Evolutionary conservation across 805 yeast genomes (phyloP).

Genomic region (Wickerhamomyces queroliae): DNA sequence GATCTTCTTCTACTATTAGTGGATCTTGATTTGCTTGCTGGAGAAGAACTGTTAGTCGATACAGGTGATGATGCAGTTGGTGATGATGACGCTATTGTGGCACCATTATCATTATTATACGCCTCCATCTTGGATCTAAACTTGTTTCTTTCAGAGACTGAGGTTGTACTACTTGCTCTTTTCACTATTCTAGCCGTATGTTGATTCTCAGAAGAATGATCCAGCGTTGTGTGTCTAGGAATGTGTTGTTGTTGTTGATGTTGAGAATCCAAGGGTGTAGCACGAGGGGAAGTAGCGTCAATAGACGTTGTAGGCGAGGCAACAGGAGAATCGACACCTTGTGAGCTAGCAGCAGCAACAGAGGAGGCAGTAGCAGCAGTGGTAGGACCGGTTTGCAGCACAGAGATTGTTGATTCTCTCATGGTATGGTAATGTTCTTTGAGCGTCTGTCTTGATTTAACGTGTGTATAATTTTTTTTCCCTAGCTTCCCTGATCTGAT

Average conservation of each 20-base stretch:
- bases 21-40: no score
- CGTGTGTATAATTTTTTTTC: no score
- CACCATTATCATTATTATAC: slow-evolving; percentile 1
- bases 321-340: background rate
- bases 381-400: no score
- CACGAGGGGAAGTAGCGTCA: no score
- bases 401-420: no score
- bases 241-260: background rate
- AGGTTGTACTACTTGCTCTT: slow-evolving; percentile 16
- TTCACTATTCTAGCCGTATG: slow-evolving; percentile 6
- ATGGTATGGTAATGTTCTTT: no score
- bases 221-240: background rate
- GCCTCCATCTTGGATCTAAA: slow-evolving; percentile 15
- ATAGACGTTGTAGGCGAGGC: background rate
- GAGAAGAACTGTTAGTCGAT: no score
- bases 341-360: background rate
- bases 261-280: background rate
- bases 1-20: no score
- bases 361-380: background rate
- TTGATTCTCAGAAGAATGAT: background rate
- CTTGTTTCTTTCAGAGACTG: slow-evolving; percentile 19
- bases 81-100: background rate
- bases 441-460: no score
- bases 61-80: background rate
- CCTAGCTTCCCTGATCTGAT: no score